phyloP scores from a whole-genome alignment of 495 filamentous ascomycete species.

The Penicillium soppii region DNA sequence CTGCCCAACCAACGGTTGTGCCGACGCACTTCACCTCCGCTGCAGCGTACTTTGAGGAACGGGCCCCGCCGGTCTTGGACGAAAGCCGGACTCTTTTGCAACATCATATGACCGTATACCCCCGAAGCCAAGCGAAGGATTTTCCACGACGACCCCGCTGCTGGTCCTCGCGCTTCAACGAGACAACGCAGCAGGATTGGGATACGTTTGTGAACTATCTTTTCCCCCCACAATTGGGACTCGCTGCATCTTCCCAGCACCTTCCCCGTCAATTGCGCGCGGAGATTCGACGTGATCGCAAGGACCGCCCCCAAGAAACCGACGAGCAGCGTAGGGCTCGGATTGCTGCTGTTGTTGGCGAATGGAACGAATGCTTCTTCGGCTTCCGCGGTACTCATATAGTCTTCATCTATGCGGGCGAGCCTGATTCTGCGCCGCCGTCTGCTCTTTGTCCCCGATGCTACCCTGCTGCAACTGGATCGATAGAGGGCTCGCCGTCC shows the following conservation, averaged over 20 bases:
- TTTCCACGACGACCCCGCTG: constrained; percentile 47
- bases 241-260: constrained; percentile 39
- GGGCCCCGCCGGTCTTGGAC: constrained; percentile 28
- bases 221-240: constrained; percentile 42
- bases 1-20: constrained; percentile 11
- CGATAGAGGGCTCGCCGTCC: constrained; percentile 9
- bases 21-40: constrained; percentile 44
- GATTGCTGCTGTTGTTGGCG: constrained; percentile 43
- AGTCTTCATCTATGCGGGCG: constrained; percentile 37
- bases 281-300: constrained; percentile 42
- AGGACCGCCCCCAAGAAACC: constrained; percentile 43
- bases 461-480: constrained; percentile 41
- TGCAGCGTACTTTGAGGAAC: constrained; percentile 45
- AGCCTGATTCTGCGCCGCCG: constrained; percentile 36
- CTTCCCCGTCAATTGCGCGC: constrained; percentile 41
- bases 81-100: constrained; percentile 27
- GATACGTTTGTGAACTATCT: constrained; percentile 50
- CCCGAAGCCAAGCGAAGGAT: constrained; percentile 45
- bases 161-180: constrained; percentile 35
- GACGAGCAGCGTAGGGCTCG: constrained; percentile 41
- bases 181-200: constrained; percentile 51
- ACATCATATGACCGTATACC: constrained; percentile 45
- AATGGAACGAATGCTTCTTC: constrained; percentile 57
- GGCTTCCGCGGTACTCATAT: constrained; percentile 40
- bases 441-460: constrained; percentile 46